phyloP scores from a whole-genome alignment of 305 asterid species.

The Euphrasia arctica region DNA sequence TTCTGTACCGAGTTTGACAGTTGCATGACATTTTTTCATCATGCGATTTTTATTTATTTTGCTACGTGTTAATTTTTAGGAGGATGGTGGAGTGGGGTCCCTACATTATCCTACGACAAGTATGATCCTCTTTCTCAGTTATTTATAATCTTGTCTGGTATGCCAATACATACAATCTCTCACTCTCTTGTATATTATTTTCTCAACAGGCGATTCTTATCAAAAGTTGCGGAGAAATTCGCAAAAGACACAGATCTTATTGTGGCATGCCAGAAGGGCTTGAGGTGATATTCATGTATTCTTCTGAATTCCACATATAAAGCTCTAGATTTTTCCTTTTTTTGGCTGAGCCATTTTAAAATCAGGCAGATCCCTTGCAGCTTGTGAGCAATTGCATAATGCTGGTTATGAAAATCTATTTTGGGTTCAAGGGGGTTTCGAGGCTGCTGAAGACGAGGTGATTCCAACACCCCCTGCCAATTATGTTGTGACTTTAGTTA shows the following conservation, averaged over 20 bases:
- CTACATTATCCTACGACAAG: conserved; percentile 69
- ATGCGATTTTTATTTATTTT: not conserved
- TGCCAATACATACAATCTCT: conserved; percentile 9
- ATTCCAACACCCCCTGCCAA: not conserved
- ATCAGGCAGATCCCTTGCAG: conserved; percentile 96
- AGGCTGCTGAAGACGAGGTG: conserved; percentile 96
- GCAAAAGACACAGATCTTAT: conserved; percentile 81
- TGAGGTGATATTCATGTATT: conserved; percentile 51
- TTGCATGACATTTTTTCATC: no score
- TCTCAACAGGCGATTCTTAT: conserved; percentile 52
- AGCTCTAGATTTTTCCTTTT: not conserved
- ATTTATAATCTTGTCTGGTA: conserved; percentile 4
- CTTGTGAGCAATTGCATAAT: conserved; percentile 79
- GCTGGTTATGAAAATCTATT: conserved; percentile 81
- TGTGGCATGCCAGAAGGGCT: conserved; percentile 94
- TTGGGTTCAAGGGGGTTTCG: conserved; percentile 95
- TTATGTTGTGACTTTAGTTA: conserved; percentile 10
- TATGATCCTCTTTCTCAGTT: conserved; percentile 31
- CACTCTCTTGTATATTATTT: conserved; percentile 14
- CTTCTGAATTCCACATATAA: no score
- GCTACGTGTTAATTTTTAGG: conserved; percentile 41
- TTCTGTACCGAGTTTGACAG: no score
- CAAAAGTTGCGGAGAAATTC: conserved; percentile 70
- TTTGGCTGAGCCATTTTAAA: conserved; percentile 33
- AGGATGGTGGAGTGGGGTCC: conserved; percentile 99